Percentiles rank a stretch among this genome's conserved stretches.
Conservation (phyloP, 208 protist species). For the Trypanosoma cruzi region DNA sequence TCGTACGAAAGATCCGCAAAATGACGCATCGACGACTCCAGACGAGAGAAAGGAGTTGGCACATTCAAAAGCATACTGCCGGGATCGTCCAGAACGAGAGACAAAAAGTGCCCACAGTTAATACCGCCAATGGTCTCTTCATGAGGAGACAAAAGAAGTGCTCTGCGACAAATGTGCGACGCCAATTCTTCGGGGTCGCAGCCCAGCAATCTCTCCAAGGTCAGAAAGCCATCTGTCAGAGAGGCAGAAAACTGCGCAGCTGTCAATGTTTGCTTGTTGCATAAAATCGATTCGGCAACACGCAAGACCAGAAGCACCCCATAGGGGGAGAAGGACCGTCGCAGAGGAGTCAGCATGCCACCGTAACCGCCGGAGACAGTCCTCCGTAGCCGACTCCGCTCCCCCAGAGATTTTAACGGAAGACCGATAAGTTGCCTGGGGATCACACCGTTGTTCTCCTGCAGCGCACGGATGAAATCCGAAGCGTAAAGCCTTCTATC, state of each 20-base stretch:
- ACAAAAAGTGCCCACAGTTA: constrained; percentile 5
- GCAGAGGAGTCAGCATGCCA: not conserved
- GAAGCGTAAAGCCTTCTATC: constrained; percentile 21
- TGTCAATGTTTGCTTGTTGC: not conserved
- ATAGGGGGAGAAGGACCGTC: not conserved
- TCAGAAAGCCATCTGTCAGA: not conserved
- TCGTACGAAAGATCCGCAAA: constrained; percentile 8
- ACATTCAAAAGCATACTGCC: constrained; percentile 1
- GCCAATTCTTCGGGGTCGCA: not conserved
- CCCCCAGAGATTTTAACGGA: not conserved
- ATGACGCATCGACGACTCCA: constrained; percentile 11
- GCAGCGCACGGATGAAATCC: constrained; percentile 23
- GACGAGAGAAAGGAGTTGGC: not conserved
- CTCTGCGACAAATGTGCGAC: not conserved
- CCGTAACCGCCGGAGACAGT: not conserved
- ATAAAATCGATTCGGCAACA: not conserved
- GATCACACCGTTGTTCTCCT: constrained; percentile 20
- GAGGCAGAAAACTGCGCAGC: not conserved
- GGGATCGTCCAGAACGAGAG: not conserved
- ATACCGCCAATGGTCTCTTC: not conserved
- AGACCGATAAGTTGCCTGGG: constrained; percentile 4
- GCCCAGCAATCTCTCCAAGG: not conserved
- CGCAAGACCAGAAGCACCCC: constrained; percentile 1
- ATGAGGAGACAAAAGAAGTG: constrained; percentile 10
- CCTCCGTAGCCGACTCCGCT: not conserved